Base-by-base conservation (phyloP, 306 rosid species). In the Herpetospermum pedunculosum region DNA sequence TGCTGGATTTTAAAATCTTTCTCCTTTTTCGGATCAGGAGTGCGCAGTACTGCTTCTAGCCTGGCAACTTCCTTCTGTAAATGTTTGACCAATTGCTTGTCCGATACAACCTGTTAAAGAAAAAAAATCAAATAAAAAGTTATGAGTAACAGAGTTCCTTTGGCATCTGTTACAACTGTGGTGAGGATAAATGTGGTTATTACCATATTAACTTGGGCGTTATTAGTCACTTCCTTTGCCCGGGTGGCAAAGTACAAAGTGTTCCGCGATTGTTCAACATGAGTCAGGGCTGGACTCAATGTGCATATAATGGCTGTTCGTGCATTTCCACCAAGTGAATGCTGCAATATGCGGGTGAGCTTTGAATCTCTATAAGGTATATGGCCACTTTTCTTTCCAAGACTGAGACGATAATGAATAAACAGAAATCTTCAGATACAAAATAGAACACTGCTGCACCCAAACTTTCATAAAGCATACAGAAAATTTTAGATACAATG, bases 301-400 rank as follows among this genome's bases (percentile, higher is more conserved):
- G 97, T 95, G 84, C 99, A 95, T 68, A 95, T 83, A 65, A 95
- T 95, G 77, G 99, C 99, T n/a, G 99, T 95, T 69, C 97, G 96
- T 70, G 99, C 96, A 81, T 95, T 95, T 79, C 99, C 99, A 55
- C 99, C 99, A 25, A 95, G 97, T 25, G 99, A 95, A 65, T 92
- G 99, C 80, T 95, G 99, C 83, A 95, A 77, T 78, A 95, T 95
- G 75, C 99, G 97, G 19, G 99, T 95, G 50, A 95, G 97, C 84
- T 95, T 95, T 32, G 99, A 95, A 85, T 95, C 92, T 87, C 99
- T 87, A 50, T 95, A 95, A 63, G 99, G 99, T 83, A 95, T 81
- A 77, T 95, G 99, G 1, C 97, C 99, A 67, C 92, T 88, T 85
- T 83, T 88, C 83, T 95, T 95, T 69, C 99, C 99, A 53, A 84